Conservation (phyloP, 75 land plant genomes). For the Azolla pinnata region DNA sequence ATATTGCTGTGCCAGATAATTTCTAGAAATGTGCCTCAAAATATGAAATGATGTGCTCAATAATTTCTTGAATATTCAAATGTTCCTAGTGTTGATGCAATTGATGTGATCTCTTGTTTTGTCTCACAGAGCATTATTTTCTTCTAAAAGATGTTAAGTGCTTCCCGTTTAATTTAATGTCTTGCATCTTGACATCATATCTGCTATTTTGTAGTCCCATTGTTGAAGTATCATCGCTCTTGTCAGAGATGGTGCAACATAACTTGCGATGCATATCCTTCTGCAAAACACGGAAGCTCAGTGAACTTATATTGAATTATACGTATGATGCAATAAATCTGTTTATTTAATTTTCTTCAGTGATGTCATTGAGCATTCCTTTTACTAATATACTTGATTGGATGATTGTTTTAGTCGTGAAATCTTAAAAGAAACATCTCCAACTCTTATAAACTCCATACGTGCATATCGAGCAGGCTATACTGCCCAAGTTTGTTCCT, state of each 20-base stretch:
- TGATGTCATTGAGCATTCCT: no score
- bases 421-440: slow-evolving; percentile 66
- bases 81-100: no score
- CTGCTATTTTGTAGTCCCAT: slow-evolving; percentile 73
- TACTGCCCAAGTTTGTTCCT: slow-evolving; percentile 21
- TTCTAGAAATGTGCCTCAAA: no score
- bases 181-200: no score
- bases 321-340: slow-evolving; percentile 46
- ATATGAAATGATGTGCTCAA: no score
- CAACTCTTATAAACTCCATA: slow-evolving; percentile 48
- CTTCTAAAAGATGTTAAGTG: no score
- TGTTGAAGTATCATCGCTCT: slow-evolving; percentile 53
- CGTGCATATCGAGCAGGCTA: slow-evolving; percentile 91
- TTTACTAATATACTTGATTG: slow-evolving; percentile 1
- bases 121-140: no score
- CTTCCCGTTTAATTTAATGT: no score
- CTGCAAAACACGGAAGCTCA: slow-evolving; percentile 83
- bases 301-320: slow-evolving; percentile 79
- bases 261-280: slow-evolving; percentile 89
- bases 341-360: background rate
- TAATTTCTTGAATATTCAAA: no score
- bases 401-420: slow-evolving; percentile 49
- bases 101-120: no score
- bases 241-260: slow-evolving; percentile 98
- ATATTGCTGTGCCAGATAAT: no score